Evolutionary conservation across 1,284 basidiomycete species (phyloP).

Genomic region (Moesziomyces globuligerus): DNA sequence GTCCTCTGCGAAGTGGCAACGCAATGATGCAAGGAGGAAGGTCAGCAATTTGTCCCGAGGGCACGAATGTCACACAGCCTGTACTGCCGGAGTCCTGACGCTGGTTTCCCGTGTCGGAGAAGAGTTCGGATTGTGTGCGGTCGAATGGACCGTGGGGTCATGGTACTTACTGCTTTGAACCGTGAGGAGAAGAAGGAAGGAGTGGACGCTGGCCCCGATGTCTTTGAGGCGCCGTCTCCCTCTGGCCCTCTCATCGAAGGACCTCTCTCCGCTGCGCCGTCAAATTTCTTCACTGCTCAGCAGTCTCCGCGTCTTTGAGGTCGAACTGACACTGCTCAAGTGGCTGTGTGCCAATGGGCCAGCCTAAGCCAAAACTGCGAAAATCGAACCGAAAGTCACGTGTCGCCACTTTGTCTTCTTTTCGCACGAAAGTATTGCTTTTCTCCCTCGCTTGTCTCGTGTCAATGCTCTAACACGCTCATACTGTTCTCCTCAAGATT

Average conservation of each 20-base stretch:
- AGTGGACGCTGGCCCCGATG: conserved; percentile 6
- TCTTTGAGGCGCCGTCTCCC: conserved; percentile 4
- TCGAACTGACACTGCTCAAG: conserved; percentile 4
- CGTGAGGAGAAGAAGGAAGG: conserved; percentile 37
- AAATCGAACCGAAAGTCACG: conserved; percentile 35
- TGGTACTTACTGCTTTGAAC: conserved; percentile 51
- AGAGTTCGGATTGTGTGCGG: not conserved
- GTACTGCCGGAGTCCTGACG: not conserved
- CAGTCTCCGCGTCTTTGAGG: not conserved
- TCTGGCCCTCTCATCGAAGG: not conserved
- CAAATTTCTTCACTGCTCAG: conserved; percentile 26
- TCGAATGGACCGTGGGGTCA: conserved; percentile 9
- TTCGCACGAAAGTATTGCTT: conserved; percentile 12
- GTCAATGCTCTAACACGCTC: not conserved
- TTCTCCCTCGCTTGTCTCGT: not conserved
- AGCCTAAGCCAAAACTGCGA: conserved; percentile 2
- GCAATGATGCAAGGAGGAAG: not conserved
- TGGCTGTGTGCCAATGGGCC: not conserved
- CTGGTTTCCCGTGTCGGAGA: not conserved
- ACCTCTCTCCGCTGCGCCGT: conserved; percentile 2
- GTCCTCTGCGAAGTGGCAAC: conserved; percentile 43
- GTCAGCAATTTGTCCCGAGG: conserved; percentile 7
- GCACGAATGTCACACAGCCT: not conserved
- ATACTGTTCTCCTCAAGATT: too few species aligned
- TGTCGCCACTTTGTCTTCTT: not conserved